Percentiles rank a stretch among this genome's conserved stretches.
Evolutionary conservation across 306 rosid genomes (phyloP).

Genomic region (Arachis stenosperma): DNA sequence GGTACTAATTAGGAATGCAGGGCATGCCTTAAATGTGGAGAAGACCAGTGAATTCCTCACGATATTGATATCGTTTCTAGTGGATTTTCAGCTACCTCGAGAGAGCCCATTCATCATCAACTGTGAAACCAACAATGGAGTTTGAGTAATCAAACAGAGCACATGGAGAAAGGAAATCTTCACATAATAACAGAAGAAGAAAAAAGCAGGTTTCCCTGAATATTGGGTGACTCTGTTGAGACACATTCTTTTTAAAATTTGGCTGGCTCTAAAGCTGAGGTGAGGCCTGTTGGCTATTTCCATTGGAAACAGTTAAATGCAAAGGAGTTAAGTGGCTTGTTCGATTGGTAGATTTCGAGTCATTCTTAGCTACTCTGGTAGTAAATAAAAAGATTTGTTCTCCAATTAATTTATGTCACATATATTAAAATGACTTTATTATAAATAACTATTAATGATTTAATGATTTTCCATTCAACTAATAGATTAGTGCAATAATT

Average conservation of each 20-base stretch:
- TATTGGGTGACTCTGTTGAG: conserved; percentile 2
- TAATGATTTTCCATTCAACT: too few species aligned
- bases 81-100: conserved; percentile 39
- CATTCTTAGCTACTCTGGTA: not conserved
- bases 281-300: not conserved
- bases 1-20: conserved; percentile 68
- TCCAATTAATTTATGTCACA: too few species aligned
- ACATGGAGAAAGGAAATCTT: not conserved
- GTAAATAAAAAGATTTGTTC: too few species aligned
- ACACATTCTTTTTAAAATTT: conserved; percentile 27
- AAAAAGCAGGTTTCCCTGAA: not conserved
- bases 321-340: conserved; percentile 11
- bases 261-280: conserved; percentile 4
- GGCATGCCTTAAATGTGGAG: conserved; percentile 71
- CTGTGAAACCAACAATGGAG: conserved; percentile 13
- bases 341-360: conserved; percentile 3
- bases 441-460: too few species aligned
- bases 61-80: conserved; percentile 60
- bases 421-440: too few species aligned
- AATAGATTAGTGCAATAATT: too few species aligned
- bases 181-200: not conserved
- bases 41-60: conserved; percentile 61
- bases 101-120: conserved; percentile 26
- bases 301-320: conserved; percentile 6
- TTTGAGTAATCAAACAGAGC: not conserved